Base-by-base conservation (phyloP, 2,329 filamentous ascomycete species). In the Periconia sp. region DNA sequence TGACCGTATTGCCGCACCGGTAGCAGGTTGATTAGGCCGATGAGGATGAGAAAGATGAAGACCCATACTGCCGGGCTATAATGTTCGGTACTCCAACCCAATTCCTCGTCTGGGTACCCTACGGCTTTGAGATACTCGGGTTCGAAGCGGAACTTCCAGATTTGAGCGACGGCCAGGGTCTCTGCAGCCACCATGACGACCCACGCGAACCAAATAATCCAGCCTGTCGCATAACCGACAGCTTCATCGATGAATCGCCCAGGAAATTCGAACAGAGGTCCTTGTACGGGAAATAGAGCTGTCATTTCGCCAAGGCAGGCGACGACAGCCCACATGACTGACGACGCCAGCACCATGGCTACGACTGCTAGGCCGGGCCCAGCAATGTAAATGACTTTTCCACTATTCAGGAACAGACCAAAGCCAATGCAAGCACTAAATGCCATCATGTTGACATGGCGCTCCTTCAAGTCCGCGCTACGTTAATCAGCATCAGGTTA, bases 181-280 rank as follows among this genome's bases (percentile, higher is more conserved):
- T 75, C 71, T 23, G 71, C 65, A 6, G 57, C 47, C 6, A 95
- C 91, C 31, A 89, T 88, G 61, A 95, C 94, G 0, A 89, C 89
- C 89, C 89, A 95, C 0, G 90, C 91, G 2, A 91, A 91, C 73
- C 72, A 76, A 18, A 69, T 61, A 9, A 16, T 74, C 74, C 74
- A 77, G 2, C 72, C 73, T 12, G 68, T 69, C 1, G 73, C 72
- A 56, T 73, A 75, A 23, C 73, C 73, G 15, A 76, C 64, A 19
- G 70, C 70, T 56, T 73, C 66, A 63, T 96, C 90, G 13, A 96
- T 73, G 60, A 96, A 96, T 10, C 92, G 83, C 17, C 89, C 95
- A 8, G 91, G 92, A 72, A 91, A 96, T 7, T 89, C 85, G 3
- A 90, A 88, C 60, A 96, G 95, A 1, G 90, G 94, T 29, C 92